Base-by-base conservation (phyloP, 2,329 filamentous ascomycete genomes). In the Emydomyces testavorans region DNA sequence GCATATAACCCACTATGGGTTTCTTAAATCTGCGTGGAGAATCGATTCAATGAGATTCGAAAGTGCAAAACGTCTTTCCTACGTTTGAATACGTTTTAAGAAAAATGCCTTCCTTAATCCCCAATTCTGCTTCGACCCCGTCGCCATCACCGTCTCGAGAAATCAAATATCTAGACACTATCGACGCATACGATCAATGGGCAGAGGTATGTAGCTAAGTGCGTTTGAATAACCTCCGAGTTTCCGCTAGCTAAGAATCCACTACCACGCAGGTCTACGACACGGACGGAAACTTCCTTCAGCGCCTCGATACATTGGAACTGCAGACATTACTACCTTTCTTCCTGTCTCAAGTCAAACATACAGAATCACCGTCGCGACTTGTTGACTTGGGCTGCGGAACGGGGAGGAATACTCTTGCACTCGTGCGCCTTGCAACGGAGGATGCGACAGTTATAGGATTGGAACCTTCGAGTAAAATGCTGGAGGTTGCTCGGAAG, bases 321-420 rank as follows among this genome's bases (percentile, higher is more conserved):
- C 70, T 83, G 55, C 58, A 62, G 11, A 56, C 57, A 1, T 58
- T 79, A 0, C 68, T 83, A 0, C 73, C 75, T 0, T 53, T 59
- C 0, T 72, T 78, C 37, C 55, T 79, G 2, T 49, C 56, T 2
- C 57, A 52, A 42, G 39, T 60, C 26, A 51, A 48, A 34, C 53
- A 54, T 13, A 40, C 55, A 32, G 54, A 56, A 35, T 57, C 59
- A 1, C 24, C 35, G 53, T 68, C 26, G 44, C 69, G 64, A 26
- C 55, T 79, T 23, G 64, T 82, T n/a, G 79, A 83, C 55, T 64
- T 83, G 1, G 80, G 79, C 20, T 82, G 78, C 56, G 80, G 80
- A 1, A 83, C 80, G 0, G 79, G 77, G 1, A 70, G 80, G 29
- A 82, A 79, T 54, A 83, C 79, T 0, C 52, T 70, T 2, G 75